These are phyloP conservation scores for Ceratocystis diversiconidia DNA, from an alignment of 2,329 filamentous ascomycete species.

Conservation along the genomic window DNA sequence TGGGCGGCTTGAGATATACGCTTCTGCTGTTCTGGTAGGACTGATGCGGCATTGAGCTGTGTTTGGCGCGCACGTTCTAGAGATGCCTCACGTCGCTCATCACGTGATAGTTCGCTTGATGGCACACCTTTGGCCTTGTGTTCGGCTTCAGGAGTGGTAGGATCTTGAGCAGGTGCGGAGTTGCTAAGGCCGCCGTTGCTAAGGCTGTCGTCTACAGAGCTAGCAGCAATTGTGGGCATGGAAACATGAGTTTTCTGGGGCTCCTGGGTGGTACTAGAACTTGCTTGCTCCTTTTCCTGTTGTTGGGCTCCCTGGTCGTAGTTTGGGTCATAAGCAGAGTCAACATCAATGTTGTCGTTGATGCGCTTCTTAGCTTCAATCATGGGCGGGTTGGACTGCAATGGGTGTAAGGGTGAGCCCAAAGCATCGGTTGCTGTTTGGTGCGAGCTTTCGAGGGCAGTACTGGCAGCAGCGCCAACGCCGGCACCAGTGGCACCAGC, in stretches of 20 bases:
- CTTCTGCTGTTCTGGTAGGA: neutral
- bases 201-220: neutral
- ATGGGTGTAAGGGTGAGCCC: conserved; percentile 1
- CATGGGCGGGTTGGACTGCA: conserved; percentile 14
- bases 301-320: neutral
- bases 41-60: neutral
- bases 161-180: neutral
- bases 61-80: conserved; percentile 12
- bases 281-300: neutral
- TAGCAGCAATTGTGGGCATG: conserved; percentile 2
- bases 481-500: neutral
- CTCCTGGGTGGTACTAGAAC: neutral
- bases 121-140: conserved; percentile 2
- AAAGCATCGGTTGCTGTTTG: conserved; percentile 3
- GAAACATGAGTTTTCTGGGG: neutral
- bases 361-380: conserved; percentile 1
- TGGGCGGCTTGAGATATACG: neutral
- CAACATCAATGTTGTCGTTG: neutral
- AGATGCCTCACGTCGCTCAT: conserved; percentile 10
- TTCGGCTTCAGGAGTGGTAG: neutral
- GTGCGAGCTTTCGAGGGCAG: neutral
- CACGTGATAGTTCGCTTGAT: conserved; percentile 1
- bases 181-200: neutral
- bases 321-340: neutral
- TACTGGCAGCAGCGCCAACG: neutral